Evolutionary conservation across 768 basidiomycete genomes (phyloP).

Genomic region (Trichaptum fuscoviolaceum): DNA sequence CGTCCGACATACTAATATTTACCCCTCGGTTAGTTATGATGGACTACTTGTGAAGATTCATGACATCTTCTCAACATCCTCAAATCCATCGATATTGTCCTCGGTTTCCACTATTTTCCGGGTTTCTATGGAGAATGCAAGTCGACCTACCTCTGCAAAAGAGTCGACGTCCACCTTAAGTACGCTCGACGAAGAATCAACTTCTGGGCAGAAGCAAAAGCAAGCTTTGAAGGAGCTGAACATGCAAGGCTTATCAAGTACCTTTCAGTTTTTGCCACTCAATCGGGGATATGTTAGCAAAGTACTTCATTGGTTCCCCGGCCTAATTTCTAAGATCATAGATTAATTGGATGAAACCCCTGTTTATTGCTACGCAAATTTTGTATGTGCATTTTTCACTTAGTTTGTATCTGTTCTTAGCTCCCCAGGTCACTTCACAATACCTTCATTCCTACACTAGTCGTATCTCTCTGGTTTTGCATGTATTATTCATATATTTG

Average conservation of each 20-base stretch:
- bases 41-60: constrained; percentile 69
- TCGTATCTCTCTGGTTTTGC: neutral
- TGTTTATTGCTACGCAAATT: constrained; percentile 10
- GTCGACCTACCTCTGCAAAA: constrained; percentile 34
- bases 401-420: constrained; percentile 15
- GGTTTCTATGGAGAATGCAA: constrained; percentile 54
- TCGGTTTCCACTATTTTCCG: constrained; percentile 75
- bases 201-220: constrained; percentile 46
- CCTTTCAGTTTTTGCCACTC: constrained; percentile 63
- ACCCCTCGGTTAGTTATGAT: constrained; percentile 54
- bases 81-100: constrained; percentile 65
- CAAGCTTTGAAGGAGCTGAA: constrained; percentile 61
- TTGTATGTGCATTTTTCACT: neutral
- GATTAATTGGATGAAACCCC: constrained; percentile 24
- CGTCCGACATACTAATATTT: constrained; percentile 6
- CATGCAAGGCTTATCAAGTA: constrained; percentile 73
- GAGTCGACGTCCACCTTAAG: constrained; percentile 62
- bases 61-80: constrained; percentile 64
- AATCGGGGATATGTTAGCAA: constrained; percentile 41
- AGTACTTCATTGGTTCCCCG: constrained; percentile 74
- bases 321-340: constrained; percentile 48
- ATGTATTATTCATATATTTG: constrained; percentile 1
- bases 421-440: constrained; percentile 11
- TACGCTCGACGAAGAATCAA: constrained; percentile 50
- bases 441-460: constrained; percentile 2